Evolutionary conservation across 2,329 filamentous ascomycete species (phyloP).

Genomic region (Stagonosporopsis tanaceti): DNA sequence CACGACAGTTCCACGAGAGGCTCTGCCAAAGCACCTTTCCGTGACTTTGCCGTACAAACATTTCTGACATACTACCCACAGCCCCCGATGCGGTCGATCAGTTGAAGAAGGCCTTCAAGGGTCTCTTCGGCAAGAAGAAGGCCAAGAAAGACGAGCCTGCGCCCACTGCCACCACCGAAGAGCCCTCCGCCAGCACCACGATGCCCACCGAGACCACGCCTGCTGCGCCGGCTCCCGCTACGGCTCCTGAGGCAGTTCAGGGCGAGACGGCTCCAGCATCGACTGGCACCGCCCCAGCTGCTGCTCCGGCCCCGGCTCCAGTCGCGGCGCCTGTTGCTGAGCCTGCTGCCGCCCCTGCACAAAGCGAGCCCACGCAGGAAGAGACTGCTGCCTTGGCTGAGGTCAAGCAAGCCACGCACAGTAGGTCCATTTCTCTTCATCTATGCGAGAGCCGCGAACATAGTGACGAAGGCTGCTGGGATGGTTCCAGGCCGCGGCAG

Average conservation of each 20-base stretch:
- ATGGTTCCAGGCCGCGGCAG: conserved; percentile 34
- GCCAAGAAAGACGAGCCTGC: conserved; percentile 41
- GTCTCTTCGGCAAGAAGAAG: conserved; percentile 47
- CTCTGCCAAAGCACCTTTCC: background rate
- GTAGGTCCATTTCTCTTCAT: conserved; percentile 40
- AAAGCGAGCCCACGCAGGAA: conserved; percentile 35
- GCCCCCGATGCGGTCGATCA: conserved; percentile 47
- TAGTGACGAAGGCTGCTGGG: conserved; percentile 20
- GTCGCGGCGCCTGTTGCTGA: conserved; percentile 29
- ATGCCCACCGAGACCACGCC: conserved; percentile 48
- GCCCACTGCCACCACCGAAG: conserved; percentile 36
- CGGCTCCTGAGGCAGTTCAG: conserved; percentile 32
- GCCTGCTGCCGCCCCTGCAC: conserved; percentile 12
- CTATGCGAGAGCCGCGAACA: conserved; percentile 11
- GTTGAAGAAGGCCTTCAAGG: conserved; percentile 51
- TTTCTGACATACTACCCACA: conserved; percentile 21
- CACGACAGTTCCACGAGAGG: background rate
- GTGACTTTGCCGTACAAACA: background rate
- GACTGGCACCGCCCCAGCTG: conserved; percentile 11
- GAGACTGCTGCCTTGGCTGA: conserved; percentile 41
- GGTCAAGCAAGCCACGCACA: conserved; percentile 45
- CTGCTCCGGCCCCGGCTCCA: conserved; percentile 23
- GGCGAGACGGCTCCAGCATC: conserved; percentile 15
- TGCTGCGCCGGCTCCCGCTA: conserved; percentile 37
- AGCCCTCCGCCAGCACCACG: conserved; percentile 32